Evolutionary conservation across 768 basidiomycete species (phyloP).

Genomic region (Hypsizygus marmoreus): DNA sequence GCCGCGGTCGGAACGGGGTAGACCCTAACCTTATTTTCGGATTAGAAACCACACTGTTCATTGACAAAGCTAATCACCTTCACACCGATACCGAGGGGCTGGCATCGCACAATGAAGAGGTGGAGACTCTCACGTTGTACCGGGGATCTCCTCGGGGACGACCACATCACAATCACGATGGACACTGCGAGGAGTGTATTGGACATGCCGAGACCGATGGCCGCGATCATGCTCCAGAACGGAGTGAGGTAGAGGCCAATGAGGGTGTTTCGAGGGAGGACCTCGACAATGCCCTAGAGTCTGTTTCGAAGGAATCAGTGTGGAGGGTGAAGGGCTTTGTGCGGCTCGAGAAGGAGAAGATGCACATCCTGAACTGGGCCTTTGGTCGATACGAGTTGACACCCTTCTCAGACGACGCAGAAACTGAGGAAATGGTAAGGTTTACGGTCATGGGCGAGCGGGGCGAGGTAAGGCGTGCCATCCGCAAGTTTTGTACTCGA

Average conservation of each 20-base stretch:
- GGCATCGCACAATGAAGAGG: constrained; percentile 73
- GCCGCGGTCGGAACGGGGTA: constrained; percentile 62
- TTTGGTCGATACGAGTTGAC: constrained; percentile 81
- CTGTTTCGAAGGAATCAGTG: constrained; percentile 65
- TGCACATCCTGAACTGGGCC: constrained; percentile 86
- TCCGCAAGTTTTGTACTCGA: constrained; percentile 51
- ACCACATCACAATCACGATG: constrained; percentile 21
- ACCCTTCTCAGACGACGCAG: constrained; percentile 29
- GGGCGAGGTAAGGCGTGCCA: constrained; percentile 70
- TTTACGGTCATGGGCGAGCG: constrained; percentile 93
- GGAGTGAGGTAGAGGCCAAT: constrained; percentile 4
- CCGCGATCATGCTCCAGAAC: background rate
- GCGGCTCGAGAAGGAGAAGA: constrained; percentile 40
- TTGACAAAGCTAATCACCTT: constrained; percentile 23
- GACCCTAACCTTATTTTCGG: constrained; percentile 85
- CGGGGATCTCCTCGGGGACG: constrained; percentile 34
- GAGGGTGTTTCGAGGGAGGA: constrained; percentile 33
- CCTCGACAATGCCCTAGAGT: constrained; percentile 48
- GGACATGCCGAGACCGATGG: constrained; percentile 7
- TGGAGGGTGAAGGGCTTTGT: constrained; percentile 92
- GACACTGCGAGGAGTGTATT: constrained; percentile 18
- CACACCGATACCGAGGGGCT: constrained; percentile 14
- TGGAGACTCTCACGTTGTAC: constrained; percentile 75
- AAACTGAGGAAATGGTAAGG: constrained; percentile 42
- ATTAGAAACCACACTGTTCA: constrained; percentile 82